Evolutionary conservation across 2,329 filamentous ascomycete genomes (phyloP).

Genomic region (Tolypocladium pustulatum): DNA sequence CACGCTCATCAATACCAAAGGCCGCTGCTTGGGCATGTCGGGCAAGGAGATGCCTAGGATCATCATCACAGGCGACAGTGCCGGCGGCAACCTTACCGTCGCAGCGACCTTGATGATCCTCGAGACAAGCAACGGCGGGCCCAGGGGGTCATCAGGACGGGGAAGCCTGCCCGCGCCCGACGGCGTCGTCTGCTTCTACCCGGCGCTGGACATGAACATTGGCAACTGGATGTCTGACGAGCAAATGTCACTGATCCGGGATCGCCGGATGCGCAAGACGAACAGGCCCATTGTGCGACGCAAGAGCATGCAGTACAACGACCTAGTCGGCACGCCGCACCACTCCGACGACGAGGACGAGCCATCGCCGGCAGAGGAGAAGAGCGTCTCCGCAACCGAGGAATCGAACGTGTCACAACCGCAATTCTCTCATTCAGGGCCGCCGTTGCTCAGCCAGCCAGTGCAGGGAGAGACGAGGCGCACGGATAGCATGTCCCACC

Average conservation of each 20-base stretch:
- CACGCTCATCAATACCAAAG: conserved; percentile 24
- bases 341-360: conserved; percentile 66
- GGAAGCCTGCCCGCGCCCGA: conserved; percentile 61
- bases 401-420: conserved; percentile 22
- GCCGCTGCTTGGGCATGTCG: conserved; percentile 33
- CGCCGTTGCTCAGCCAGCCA: conserved; percentile 17
- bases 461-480: conserved; percentile 7
- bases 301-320: conserved; percentile 83
- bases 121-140: conserved; percentile 49
- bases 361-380: conserved; percentile 18
- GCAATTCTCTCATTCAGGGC: conserved; percentile 39
- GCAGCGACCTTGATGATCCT: conserved; percentile 82
- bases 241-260: conserved; percentile 88
- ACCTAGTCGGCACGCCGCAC: conserved; percentile 73
- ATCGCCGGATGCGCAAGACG: conserved; percentile 64
- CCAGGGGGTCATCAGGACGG: conserved; percentile 21
- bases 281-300: conserved; percentile 69
- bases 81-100: conserved; percentile 40
- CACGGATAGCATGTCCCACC: conserved; percentile 32
- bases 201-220: conserved; percentile 91
- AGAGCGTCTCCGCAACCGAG: neutral
- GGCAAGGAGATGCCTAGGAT: conserved; percentile 26
- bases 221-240: conserved; percentile 99
- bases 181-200: conserved; percentile 79
- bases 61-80: conserved; percentile 37